Conservation (phyloP, 805 yeast species). For the Wickerhamomyces alni region DNA sequence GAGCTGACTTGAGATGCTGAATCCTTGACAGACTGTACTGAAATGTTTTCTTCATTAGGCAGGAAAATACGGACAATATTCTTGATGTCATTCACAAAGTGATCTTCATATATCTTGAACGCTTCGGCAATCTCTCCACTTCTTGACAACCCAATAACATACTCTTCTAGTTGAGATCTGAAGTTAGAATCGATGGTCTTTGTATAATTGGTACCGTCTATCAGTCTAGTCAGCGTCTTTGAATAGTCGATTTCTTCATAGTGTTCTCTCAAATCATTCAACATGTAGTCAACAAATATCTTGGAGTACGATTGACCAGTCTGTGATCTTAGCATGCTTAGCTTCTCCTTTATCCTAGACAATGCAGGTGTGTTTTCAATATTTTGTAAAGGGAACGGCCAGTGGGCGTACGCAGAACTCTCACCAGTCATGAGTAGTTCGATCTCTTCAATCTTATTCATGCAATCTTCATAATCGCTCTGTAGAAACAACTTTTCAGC, state of each 20-base stretch:
- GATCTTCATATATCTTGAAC: slow-evolving; percentile 58
- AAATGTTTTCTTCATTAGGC: slow-evolving; percentile 41
- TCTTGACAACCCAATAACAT: slow-evolving; percentile 50
- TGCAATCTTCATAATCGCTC: slow-evolving; percentile 45
- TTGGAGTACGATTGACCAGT: slow-evolving; percentile 66
- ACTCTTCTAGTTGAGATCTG: slow-evolving; percentile 37
- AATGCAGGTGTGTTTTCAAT: slow-evolving; percentile 27
- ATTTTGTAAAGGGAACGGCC: slow-evolving; percentile 35
- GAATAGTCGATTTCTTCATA: slow-evolving; percentile 40
- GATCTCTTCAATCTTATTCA: slow-evolving; percentile 50
- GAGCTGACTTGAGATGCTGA: slow-evolving; percentile 5
- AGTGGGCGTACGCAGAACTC: slow-evolving; percentile 24
- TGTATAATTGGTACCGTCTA: slow-evolving; percentile 30
- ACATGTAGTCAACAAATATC: slow-evolving; percentile 47
- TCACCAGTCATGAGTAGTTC: slow-evolving; percentile 58
- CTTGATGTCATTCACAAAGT: slow-evolving; percentile 65
- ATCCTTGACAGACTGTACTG: slow-evolving; percentile 11
- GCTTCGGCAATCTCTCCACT: slow-evolving; percentile 60
- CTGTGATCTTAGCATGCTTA: slow-evolving; percentile 50
- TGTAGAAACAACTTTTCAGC: slow-evolving; percentile 40
- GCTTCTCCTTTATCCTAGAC: slow-evolving; percentile 38
- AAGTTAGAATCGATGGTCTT: slow-evolving; percentile 33
- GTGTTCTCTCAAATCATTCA: slow-evolving; percentile 57
- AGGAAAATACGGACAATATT: slow-evolving; percentile 58
- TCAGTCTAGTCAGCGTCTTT: slow-evolving; percentile 45